phyloP scores from a whole-genome alignment of 495 filamentous ascomycete species.

The Podospora appendiculata region DNA sequence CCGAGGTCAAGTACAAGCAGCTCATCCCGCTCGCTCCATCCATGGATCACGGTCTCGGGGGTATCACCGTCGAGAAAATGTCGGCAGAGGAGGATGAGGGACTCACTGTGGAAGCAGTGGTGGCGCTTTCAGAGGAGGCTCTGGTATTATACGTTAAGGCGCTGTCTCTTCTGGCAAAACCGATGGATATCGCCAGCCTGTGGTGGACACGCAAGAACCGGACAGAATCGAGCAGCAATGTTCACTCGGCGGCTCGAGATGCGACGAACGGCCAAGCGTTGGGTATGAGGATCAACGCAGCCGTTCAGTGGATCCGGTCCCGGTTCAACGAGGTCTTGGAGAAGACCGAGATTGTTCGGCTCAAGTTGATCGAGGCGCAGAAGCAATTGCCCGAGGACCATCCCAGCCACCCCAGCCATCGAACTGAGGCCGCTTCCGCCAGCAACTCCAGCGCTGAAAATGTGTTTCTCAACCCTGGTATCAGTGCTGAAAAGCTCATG shows the following conservation, averaged over 20 bases:
- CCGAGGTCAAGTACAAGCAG: conserved; percentile 97
- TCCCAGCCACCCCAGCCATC: conserved; percentile 68
- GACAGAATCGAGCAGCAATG: conserved; percentile 47
- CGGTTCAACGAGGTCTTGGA: conserved; percentile 96
- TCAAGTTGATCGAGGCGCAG: conserved; percentile 83
- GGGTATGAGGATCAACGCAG: conserved; percentile 76
- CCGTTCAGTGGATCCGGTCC: conserved; percentile 88
- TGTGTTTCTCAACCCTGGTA: conserved; percentile 54
- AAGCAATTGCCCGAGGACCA: conserved; percentile 77
- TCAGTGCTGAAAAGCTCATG: conserved; percentile 95
- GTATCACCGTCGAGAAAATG: conserved; percentile 39
- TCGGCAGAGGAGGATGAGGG: conserved; percentile 52
- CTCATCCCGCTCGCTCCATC: conserved; percentile 81
- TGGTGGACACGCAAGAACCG: conserved; percentile 83
- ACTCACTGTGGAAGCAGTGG: conserved; percentile 76
- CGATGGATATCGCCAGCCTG: conserved; percentile 90
- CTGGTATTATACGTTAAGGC: conserved; percentile 94
- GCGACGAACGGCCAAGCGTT: conserved; percentile 43
- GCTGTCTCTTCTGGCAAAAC: conserved; percentile 75
- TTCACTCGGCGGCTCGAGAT: conserved; percentile 33
- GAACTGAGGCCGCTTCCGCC: conserved; percentile 34
- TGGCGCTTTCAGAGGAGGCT: conserved; percentile 87
- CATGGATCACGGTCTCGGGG: conserved; percentile 59
- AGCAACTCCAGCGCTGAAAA: conserved; percentile 51
- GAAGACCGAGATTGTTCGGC: conserved; percentile 84